Percentiles rank a stretch among this genome's conserved stretches.
Evolutionary conservation across 306 rosid genomes (phyloP).

Genomic region (Cercis canadensis): DNA sequence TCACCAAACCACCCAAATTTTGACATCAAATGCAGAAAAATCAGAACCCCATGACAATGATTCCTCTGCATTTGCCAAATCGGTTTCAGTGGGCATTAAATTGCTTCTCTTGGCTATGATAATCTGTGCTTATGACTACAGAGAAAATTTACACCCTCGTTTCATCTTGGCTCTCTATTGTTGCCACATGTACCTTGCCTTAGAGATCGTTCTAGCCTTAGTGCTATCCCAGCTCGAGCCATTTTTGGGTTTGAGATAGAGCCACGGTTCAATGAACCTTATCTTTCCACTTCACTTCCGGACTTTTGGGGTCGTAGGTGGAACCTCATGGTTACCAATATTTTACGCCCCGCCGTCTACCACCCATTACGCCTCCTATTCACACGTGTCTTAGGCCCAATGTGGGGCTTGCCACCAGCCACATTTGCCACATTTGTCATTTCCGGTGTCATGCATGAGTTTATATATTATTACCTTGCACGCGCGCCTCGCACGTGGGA

Average conservation of each 20-base stretch:
- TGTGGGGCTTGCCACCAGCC: conserved; percentile 22
- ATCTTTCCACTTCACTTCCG: conserved; percentile 67
- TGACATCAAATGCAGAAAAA: background rate
- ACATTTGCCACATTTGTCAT: conserved; percentile 47
- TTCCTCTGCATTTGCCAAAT: too few relatives aligned
- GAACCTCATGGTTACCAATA: conserved; percentile 74
- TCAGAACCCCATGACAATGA: too few relatives aligned
- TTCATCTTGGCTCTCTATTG: conserved; percentile 47
- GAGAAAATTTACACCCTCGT: conserved; percentile 40
- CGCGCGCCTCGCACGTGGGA: conserved; percentile 83
- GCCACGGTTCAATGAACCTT: conserved; percentile 71
- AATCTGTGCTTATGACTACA: conserved; percentile 39
- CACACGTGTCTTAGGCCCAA: conserved; percentile 1
- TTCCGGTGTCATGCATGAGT: conserved; percentile 74
- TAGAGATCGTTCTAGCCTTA: conserved; percentile 51
- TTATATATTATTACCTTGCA: conserved; percentile 57
- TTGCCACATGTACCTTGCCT: conserved; percentile 56
- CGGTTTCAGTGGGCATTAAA: conserved; percentile 19
- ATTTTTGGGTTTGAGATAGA: conserved; percentile 48
- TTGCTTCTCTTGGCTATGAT: conserved; percentile 39
- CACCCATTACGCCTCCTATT: conserved; percentile 17
- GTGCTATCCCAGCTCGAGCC: conserved; percentile 49
- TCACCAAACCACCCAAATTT: background rate
- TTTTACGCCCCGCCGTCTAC: conserved; percentile 58
- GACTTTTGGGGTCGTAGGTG: conserved; percentile 89